phyloP scores from a whole-genome alignment of 768 basidiomycete species.

The Mycena belliarum region DNA sequence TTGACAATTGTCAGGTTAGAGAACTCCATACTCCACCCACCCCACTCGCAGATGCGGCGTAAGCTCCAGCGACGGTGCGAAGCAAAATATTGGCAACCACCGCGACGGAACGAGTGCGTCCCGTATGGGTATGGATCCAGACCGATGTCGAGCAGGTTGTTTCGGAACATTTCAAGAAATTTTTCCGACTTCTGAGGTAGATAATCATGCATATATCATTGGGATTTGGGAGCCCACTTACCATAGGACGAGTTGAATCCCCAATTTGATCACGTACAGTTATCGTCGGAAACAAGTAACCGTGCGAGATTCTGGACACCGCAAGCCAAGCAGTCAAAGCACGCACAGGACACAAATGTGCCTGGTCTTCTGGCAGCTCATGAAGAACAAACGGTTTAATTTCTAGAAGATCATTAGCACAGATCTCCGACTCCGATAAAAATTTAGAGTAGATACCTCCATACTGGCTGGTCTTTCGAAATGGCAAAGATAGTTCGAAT shows the following conservation, averaged over 20 bases:
- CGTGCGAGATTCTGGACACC: conserved; percentile 22
- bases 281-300: conserved; percentile 37
- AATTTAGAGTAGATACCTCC: conserved; percentile 28
- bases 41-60: conserved; percentile 45
- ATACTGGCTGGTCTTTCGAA: conserved; percentile 30
- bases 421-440: too few species aligned
- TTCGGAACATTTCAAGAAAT: conserved; percentile 39
- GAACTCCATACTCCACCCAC: conserved; percentile 45
- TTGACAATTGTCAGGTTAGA: conserved; percentile 42
- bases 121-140: conserved; percentile 40
- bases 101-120: conserved; percentile 42
- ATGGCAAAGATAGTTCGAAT: conserved; percentile 26
- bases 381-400: too few species aligned
- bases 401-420: too few species aligned
- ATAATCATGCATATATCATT: not conserved
- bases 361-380: conserved; percentile 15
- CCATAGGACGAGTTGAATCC: conserved; percentile 26
- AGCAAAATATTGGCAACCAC: conserved; percentile 43
- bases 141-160: conserved; percentile 41
- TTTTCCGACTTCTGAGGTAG: conserved; percentile 32
- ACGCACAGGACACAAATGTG: conserved; percentile 36
- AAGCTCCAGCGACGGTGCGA: conserved; percentile 35
- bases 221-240: conserved; percentile 7
- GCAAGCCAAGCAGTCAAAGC: conserved; percentile 34
- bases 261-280: conserved; percentile 29